Percentiles rank a stretch among this genome's conserved stretches.
Conservation (phyloP, 352 stramenopile genomes). For the Phytophthora capsici region DNA sequence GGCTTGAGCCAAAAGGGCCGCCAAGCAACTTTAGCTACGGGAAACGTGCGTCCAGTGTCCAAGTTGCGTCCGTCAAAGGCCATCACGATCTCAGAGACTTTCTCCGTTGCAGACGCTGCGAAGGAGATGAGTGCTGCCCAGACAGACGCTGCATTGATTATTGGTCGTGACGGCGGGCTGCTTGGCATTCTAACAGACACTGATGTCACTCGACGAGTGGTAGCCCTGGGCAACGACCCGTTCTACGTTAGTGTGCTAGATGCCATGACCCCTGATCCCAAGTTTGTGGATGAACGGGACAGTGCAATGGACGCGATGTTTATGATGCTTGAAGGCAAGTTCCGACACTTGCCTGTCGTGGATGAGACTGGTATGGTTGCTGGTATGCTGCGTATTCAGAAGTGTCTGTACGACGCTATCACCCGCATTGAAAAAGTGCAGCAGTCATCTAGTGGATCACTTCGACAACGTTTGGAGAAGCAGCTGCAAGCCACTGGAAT, state of each 20-base stretch:
- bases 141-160: constrained; percentile 93
- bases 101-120: constrained; percentile 89
- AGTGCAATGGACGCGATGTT: constrained; percentile 93
- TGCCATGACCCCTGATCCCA: constrained; percentile 87
- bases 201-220: constrained; percentile 86
- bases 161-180: constrained; percentile 89
- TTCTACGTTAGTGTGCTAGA: constrained; percentile 86
- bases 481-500: constrained; percentile 74
- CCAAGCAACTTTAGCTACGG: constrained; percentile 62
- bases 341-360: constrained; percentile 97
- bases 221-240: constrained; percentile 86
- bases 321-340: constrained; percentile 92
- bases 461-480: constrained; percentile 81
- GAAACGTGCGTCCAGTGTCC: constrained; percentile 91
- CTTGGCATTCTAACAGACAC: constrained; percentile 97
- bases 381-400: constrained; percentile 98
- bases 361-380: constrained; percentile 90
- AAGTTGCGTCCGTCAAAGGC: constrained; percentile 90
- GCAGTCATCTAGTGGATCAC: constrained; percentile 71
- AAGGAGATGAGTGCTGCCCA: constrained; percentile 91
- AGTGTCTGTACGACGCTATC: constrained; percentile 99
- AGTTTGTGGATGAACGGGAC: constrained; percentile 90
- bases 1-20: constrained; percentile 47
- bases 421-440: constrained; percentile 94
- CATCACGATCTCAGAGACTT: constrained; percentile 87